Conservation (phyloP, 179 eudicot genomes). For the Beta macrorhiza region DNA sequence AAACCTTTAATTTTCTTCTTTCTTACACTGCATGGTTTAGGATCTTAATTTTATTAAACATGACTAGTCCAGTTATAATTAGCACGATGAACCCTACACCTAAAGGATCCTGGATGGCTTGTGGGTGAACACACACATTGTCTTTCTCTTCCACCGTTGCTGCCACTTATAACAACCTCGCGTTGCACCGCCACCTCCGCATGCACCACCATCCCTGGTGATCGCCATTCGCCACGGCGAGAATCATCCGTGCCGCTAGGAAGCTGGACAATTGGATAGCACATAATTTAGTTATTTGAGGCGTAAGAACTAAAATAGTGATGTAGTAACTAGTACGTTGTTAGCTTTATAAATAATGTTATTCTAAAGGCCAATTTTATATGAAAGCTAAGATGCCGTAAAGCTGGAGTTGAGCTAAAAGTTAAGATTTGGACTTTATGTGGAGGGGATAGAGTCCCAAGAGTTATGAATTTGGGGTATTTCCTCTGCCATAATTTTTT, state of each 20-base stretch:
- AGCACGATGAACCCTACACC: slow-evolving; percentile 57
- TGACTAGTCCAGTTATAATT: slow-evolving; percentile 41
- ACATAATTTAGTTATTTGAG: background rate
- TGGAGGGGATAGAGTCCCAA: slow-evolving; percentile 26
- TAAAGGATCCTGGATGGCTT: slow-evolving; percentile 61
- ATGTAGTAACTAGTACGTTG: too few species aligned
- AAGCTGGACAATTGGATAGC: slow-evolving; percentile 15
- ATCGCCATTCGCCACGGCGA: slow-evolving; percentile 4
- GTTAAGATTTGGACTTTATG: slow-evolving; percentile 9
- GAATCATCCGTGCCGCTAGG: background rate
- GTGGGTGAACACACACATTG: slow-evolving; percentile 65
- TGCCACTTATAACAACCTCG: background rate
- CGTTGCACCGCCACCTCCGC: background rate
- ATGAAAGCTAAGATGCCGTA: background rate
- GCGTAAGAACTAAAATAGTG: background rate
- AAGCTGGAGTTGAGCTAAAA: slow-evolving; percentile 1
- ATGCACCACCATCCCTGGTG: background rate
- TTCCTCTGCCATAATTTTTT: slow-evolving; percentile 19
- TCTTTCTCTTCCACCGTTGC: slow-evolving; percentile 14
- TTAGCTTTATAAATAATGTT: background rate
- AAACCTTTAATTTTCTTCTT: background rate
- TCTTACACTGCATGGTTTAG: background rate
- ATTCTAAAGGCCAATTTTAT: background rate
- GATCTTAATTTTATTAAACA: background rate
- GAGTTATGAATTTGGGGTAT: slow-evolving; percentile 6